A percentile compares a stretch with the other conserved stretches of the same genome.
Evolutionary conservation across 306 rosid species (phyloP).

Genomic region (Vigna mungo): DNA sequence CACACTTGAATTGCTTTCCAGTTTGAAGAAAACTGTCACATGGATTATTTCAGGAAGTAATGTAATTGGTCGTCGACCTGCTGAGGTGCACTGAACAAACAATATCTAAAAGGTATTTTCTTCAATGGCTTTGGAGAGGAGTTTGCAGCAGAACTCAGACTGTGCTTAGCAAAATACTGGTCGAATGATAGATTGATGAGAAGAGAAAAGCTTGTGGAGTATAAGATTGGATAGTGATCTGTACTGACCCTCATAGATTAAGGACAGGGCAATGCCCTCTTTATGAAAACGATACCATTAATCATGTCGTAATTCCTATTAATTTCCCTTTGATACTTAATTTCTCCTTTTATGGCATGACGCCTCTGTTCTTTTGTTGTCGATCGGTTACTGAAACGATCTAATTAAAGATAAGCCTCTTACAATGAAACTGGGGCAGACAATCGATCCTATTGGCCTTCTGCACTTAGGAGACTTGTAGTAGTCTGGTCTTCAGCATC

Average conservation of each 20-base stretch:
- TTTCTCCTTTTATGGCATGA: background rate
- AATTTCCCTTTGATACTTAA: background rate
- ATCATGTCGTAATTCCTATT: background rate
- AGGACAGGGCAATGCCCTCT: too few species aligned
- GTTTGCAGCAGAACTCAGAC: background rate
- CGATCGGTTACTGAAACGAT: background rate
- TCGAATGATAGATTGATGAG: background rate
- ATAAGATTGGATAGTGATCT: background rate
- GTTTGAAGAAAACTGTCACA: conserved; percentile 4
- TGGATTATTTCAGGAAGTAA: background rate
- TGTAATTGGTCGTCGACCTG: background rate
- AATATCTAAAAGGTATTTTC: background rate
- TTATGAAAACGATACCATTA: too few species aligned
- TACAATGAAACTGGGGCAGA: background rate
- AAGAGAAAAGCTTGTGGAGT: background rate
- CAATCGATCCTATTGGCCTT: background rate
- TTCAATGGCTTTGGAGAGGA: background rate
- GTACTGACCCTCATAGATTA: background rate
- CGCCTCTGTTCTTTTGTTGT: background rate
- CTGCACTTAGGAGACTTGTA: background rate
- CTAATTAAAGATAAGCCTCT: background rate
- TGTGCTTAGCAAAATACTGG: background rate
- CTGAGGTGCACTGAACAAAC: background rate
- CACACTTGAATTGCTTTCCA: background rate
- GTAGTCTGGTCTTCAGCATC: too few species aligned